Conservation (phyloP, 257 asterid genomes). For the Solanum gandarillasii region DNA sequence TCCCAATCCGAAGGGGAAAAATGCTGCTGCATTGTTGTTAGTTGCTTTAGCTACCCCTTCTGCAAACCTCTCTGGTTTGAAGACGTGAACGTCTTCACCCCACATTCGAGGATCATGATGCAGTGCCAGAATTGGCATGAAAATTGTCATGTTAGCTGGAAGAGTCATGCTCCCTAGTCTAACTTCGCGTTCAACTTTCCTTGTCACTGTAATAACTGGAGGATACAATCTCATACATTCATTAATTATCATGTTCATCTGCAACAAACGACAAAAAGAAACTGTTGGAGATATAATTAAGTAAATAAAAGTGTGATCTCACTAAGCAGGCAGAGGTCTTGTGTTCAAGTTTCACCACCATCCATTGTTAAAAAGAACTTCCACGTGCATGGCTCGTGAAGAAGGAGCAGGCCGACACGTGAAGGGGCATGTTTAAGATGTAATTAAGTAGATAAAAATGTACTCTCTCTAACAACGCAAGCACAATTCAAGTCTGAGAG, state of each 20-base stretch:
- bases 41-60: constrained; percentile 51
- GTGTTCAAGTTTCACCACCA: too few species aligned
- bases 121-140: constrained; percentile 26
- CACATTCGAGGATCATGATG: constrained; percentile 38
- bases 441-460: neutral
- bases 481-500: neutral
- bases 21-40: constrained; percentile 35
- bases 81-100: constrained; percentile 46
- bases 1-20: constrained; percentile 50
- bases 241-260: constrained; percentile 57
- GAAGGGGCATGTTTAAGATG: neutral
- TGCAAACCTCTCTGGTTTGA: constrained; percentile 48
- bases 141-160: constrained; percentile 25
- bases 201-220: constrained; percentile 30
- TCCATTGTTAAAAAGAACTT: too few species aligned
- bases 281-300: neutral
- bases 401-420: neutral
- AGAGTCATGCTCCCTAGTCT: constrained; percentile 23
- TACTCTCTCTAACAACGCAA: neutral
- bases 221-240: constrained; percentile 52
- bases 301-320: neutral
- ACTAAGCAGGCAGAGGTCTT: neutral
- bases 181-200: constrained; percentile 28
- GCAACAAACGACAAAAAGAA: neutral
- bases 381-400: neutral